Conservation (phyloP, 306 rosid species). For the Lotus japonicus region DNA sequence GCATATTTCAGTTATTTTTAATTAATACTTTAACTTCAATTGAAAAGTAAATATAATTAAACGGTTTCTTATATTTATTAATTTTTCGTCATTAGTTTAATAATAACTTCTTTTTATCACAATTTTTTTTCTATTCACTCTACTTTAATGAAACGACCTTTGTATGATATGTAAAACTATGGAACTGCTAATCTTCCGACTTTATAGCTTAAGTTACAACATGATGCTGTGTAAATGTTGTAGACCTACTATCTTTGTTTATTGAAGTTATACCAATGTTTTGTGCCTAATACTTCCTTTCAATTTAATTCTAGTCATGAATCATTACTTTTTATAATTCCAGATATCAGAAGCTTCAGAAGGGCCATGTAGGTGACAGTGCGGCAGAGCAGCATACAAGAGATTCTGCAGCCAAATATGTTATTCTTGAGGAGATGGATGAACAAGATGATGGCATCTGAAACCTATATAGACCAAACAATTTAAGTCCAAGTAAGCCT, state of each 20-base stretch:
- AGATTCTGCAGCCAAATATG: conserved; percentile 66
- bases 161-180: neutral
- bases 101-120: neutral
- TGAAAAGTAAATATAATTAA: neutral
- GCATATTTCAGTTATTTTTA: neutral
- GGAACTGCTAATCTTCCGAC: neutral
- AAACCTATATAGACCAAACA: conserved; percentile 12
- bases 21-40: no score
- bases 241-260: neutral
- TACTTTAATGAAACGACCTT: neutral
- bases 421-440: conserved; percentile 81
- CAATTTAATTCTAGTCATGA: neutral
- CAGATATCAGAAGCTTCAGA: conserved; percentile 77
- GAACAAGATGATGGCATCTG: conserved; percentile 51
- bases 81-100: neutral
- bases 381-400: conserved; percentile 21
- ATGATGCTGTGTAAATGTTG: neutral
- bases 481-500: conserved; percentile 33
- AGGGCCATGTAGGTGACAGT: conserved; percentile 36
- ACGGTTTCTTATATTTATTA: neutral
- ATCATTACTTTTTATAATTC: neutral
- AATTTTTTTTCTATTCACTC: neutral
- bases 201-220: neutral
- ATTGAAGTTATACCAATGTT: neutral
- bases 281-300: conserved; percentile 3